Conservation (phyloP, 176 grass and related monocot genomes). For the sorghum (Sorghum bicolor) region DNA sequence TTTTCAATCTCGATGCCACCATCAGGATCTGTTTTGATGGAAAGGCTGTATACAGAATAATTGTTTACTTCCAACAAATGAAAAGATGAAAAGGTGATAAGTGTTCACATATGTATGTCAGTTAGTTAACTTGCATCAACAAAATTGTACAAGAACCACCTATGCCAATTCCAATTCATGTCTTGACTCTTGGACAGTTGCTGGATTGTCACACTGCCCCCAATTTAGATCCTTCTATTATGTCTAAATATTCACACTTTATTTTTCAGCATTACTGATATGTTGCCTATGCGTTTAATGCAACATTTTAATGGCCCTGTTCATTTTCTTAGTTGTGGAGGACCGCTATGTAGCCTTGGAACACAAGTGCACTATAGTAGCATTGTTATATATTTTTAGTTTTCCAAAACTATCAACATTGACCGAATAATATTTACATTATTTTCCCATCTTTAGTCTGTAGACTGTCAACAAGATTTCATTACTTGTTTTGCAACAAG, state of each 20-base stretch:
- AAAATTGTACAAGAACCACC: conserved; percentile 18
- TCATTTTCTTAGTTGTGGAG: conserved; percentile 8
- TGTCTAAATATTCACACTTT: background rate
- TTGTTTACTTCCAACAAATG: conserved; percentile 10
- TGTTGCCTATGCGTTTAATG: background rate
- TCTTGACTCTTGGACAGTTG: background rate
- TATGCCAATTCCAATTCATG: conserved; percentile 12
- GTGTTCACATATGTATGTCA: background rate
- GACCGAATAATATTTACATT: background rate
- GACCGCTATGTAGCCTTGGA: background rate
- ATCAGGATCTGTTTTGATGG: conserved; percentile 72
- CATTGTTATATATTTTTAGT: background rate
- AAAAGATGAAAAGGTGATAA: background rate
- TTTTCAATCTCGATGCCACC: conserved; percentile 86
- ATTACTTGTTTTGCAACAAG: background rate
- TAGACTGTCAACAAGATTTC: background rate
- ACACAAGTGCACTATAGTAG: background rate
- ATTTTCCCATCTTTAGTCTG: background rate
- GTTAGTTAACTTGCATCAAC: background rate
- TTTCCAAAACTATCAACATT: background rate
- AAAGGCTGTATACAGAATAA: conserved; percentile 47
- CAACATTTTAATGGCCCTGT: background rate
- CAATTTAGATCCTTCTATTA: background rate
- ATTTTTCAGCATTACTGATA: background rate
- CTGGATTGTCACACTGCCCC: background rate